phyloP scores from a whole-genome alignment of 805 yeast species.

The Candida maesae region DNA sequence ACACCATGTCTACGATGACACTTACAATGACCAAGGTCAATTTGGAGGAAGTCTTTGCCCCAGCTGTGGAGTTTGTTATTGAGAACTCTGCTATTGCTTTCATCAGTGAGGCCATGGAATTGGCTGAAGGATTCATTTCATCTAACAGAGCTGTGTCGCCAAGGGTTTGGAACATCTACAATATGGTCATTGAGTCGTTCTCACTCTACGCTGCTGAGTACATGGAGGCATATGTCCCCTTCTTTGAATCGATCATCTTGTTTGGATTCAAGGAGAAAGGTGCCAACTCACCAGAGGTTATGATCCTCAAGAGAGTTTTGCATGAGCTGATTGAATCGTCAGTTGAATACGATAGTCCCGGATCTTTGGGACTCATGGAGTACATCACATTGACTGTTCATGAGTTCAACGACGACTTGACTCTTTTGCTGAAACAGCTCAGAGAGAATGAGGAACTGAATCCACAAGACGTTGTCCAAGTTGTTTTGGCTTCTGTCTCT shows the following conservation, averaged over 20 bases:
- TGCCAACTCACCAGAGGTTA: constrained; percentile 17
- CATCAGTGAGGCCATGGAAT: constrained; percentile 58
- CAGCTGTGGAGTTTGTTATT: constrained; percentile 57
- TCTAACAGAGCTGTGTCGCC: constrained; percentile 47
- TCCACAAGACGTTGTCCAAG: constrained; percentile 49
- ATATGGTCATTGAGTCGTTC: constrained; percentile 47
- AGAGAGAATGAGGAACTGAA: constrained; percentile 30
- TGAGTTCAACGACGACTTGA: constrained; percentile 16
- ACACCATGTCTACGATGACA: constrained; percentile 71
- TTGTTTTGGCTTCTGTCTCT: constrained; percentile 58
- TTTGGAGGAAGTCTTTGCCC: constrained; percentile 51
- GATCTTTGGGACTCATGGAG: constrained; percentile 32
- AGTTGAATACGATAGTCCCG: constrained; percentile 32
- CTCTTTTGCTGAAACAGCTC: constrained; percentile 12
- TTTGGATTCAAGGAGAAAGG: constrained; percentile 41
- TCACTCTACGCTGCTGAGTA: constrained; percentile 58
- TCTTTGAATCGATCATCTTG: constrained; percentile 50
- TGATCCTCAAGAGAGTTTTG: constrained; percentile 14
- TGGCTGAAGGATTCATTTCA: constrained; percentile 52
- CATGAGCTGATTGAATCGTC: constrained; percentile 19
- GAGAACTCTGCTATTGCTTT: constrained; percentile 57
- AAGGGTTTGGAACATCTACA: constrained; percentile 48
- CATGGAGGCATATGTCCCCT: constrained; percentile 52
- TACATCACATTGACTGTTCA: constrained; percentile 17
- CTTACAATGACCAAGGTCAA: constrained; percentile 58